phyloP scores from a whole-genome alignment of 805 yeast species.

The Schwanniomyces pseudopolymorphus region DNA sequence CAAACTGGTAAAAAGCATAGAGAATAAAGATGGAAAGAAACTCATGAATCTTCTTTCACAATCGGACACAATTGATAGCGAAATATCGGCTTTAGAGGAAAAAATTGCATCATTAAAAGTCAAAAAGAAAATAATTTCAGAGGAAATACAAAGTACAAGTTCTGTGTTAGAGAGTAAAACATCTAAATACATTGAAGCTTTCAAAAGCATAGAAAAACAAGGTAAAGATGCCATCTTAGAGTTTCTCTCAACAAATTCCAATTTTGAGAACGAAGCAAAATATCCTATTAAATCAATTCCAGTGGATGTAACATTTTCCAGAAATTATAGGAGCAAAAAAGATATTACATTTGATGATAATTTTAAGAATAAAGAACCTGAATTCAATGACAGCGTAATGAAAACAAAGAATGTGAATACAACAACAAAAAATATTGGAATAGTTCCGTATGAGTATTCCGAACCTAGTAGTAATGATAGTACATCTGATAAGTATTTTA shows the following conservation, averaged over 20 bases:
- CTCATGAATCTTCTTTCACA: constrained; percentile 34
- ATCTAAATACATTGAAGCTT: constrained; percentile 42
- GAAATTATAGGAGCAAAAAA: constrained; percentile 8
- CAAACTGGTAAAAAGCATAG: constrained; percentile 36
- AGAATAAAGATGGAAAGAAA: constrained; percentile 43
- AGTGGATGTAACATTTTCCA: constrained; percentile 29
- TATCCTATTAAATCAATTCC: constrained; percentile 16
- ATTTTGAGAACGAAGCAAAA: constrained; percentile 15
- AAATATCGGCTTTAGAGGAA: constrained; percentile 38
- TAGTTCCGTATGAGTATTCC: not conserved
- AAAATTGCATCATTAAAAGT: constrained; percentile 29
- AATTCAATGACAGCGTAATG: too few relatives aligned
- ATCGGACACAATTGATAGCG: constrained; percentile 29
- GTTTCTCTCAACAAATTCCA: constrained; percentile 25
- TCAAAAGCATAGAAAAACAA: constrained; percentile 35
- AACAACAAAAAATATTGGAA: not conserved
- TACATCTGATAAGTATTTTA: not conserved
- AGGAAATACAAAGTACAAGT: constrained; percentile 46
- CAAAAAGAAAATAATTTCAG: constrained; percentile 31
- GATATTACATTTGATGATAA: not conserved
- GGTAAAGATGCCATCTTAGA: constrained; percentile 34
- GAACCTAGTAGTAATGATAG: not conserved
- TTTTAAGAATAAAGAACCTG: not conserved
- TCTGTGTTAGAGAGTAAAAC: constrained; percentile 51
- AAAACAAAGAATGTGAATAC: not conserved